phyloP scores from a whole-genome alignment of 1,284 basidiomycete species.

The Gymnopus androsaceus region DNA sequence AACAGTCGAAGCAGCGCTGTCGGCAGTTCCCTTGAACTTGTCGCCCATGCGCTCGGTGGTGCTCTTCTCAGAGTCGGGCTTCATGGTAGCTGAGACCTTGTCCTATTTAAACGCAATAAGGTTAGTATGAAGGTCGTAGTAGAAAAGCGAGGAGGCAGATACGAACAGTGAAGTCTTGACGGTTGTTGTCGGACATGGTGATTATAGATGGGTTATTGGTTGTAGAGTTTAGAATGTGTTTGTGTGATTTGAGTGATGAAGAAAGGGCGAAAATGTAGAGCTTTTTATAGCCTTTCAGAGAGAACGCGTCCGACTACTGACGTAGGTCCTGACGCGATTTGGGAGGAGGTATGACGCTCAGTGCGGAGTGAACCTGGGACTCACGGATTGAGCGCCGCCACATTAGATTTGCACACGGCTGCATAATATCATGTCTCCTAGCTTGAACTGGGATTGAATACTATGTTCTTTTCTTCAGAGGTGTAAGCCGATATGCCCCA shows the following conservation, averaged over 20 bases:
- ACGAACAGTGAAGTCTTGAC: conserved; percentile 48
- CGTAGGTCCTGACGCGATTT: background rate
- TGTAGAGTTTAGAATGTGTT: background rate
- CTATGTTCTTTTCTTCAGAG: too few species aligned
- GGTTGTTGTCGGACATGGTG: conserved; percentile 45
- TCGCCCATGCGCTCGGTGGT: conserved; percentile 15
- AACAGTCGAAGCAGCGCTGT: conserved; percentile 15
- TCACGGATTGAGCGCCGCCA: too few species aligned
- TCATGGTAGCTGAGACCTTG: conserved; percentile 44
- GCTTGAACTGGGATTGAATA: too few species aligned
- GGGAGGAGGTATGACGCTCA: background rate
- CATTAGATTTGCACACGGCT: too few species aligned
- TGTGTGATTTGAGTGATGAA: background rate
- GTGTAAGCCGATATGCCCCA: too few species aligned
- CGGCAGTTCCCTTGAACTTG: conserved; percentile 13
- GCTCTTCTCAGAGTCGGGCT: conserved; percentile 22
- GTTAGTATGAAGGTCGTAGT: background rate
- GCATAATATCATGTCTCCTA: too few species aligned
- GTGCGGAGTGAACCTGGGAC: background rate
- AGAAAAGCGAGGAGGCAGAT: too few species aligned
- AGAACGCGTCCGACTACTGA: background rate
- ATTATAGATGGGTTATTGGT: conserved; percentile 12
- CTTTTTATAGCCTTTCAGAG: background rate
- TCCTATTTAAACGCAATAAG: conserved; percentile 28
- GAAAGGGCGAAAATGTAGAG: too few species aligned